These are phyloP conservation scores for Clarireedia paspali DNA, from an alignment of 2,329 filamentous ascomycete genomes.

Conservation along the genomic window DNA sequence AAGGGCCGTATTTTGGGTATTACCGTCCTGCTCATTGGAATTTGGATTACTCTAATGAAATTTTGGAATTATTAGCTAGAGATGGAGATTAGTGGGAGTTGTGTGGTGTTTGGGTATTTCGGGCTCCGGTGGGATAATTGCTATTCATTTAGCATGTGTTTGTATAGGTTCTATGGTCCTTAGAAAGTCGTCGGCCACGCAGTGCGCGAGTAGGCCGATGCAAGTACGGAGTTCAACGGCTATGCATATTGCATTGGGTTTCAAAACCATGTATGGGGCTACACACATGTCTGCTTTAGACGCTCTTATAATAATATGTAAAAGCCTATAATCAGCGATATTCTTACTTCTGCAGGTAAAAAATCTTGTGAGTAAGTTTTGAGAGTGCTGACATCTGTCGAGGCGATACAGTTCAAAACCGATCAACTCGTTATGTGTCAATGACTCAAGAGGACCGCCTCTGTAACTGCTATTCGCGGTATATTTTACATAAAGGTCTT, in stretches of 20 bases:
- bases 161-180: background rate
- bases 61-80: slow-evolving; percentile 2
- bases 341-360: too few species aligned
- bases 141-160: background rate
- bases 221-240: slow-evolving; percentile 10
- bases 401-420: too few species aligned
- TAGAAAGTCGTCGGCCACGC: slow-evolving; percentile 21
- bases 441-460: too few species aligned
- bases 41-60: slow-evolving; percentile 10
- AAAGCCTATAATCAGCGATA: background rate
- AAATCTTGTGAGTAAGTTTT: too few species aligned
- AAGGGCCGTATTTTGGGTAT: slow-evolving; percentile 12
- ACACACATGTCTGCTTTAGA: background rate
- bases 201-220: slow-evolving; percentile 20
- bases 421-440: too few species aligned
- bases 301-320: slow-evolving; percentile 5
- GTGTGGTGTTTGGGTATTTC: slow-evolving; percentile 1
- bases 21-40: slow-evolving; percentile 9
- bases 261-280: slow-evolving; percentile 1
- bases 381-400: too few species aligned
- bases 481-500: background rate
- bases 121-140: background rate
- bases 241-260: slow-evolving; percentile 10
- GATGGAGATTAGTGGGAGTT: background rate
- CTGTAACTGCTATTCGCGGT: background rate